These are phyloP conservation scores for Citrus hindsii DNA, from an alignment of 345 rosid species.

Conservation along the genomic window DNA sequence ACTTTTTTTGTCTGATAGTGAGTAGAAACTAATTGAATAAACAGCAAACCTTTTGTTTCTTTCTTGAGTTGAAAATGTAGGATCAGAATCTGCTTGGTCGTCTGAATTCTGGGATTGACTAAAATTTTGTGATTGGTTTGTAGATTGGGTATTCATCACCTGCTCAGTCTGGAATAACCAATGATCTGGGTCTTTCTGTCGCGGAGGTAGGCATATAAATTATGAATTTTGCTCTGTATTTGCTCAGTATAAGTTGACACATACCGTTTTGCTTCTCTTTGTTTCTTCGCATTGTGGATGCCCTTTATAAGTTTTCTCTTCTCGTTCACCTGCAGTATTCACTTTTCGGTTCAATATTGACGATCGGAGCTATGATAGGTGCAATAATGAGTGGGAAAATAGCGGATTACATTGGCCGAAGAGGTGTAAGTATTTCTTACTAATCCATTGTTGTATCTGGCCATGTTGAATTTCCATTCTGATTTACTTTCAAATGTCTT, in stretches of 20 bases:
- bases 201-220: constrained; percentile 42
- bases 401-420: constrained; percentile 67
- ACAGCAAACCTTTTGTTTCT: not conserved
- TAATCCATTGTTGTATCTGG: not conserved
- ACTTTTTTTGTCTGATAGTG: not conserved
- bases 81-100: not conserved
- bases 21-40: not conserved
- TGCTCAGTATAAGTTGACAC: too few relatives aligned
- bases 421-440: constrained; percentile 41
- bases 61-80: not conserved
- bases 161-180: constrained; percentile 69
- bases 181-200: constrained; percentile 55
- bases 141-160: constrained; percentile 93
- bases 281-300: not conserved
- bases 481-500: not conserved
- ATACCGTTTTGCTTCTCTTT: not conserved
- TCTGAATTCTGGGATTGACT: not conserved
- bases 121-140: constrained; percentile 6
- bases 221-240: not conserved
- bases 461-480: not conserved
- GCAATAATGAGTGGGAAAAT: constrained; percentile 64
- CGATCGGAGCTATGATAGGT: constrained; percentile 84
- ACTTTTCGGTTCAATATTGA: constrained; percentile 70
- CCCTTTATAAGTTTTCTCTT: not conserved
- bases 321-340: constrained; percentile 50